Evolutionary conservation across 2,329 filamentous ascomycete species (phyloP).

Genomic region (Saccharata proteae): DNA sequence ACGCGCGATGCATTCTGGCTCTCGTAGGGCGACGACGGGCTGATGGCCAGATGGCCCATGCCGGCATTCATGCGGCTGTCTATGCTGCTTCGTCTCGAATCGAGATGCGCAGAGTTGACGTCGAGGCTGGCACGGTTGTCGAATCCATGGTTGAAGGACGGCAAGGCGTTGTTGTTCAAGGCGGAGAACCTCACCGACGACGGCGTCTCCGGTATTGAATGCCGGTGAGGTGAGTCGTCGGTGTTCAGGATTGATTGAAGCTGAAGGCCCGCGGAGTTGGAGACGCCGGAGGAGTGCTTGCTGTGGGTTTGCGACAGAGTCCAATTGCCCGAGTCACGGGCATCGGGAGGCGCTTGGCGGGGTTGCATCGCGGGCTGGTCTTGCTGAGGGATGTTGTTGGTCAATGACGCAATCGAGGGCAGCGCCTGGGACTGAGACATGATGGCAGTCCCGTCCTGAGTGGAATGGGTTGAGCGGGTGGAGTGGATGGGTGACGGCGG

Average conservation of each 20-base stretch:
- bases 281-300: slow-evolving; percentile 32
- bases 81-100: slow-evolving; percentile 63
- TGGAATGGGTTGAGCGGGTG: slow-evolving; percentile 10
- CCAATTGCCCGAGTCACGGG: slow-evolving; percentile 48
- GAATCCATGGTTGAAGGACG: slow-evolving; percentile 45
- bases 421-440: slow-evolving; percentile 24
- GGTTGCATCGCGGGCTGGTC: slow-evolving; percentile 22
- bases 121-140: slow-evolving; percentile 39
- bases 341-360: slow-evolving; percentile 24
- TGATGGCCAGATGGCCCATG: slow-evolving; percentile 57
- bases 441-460: no score
- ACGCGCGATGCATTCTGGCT: slow-evolving; percentile 66
- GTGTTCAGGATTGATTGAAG: slow-evolving; percentile 38
- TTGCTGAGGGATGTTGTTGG: slow-evolving; percentile 17
- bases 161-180: slow-evolving; percentile 30
- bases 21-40: slow-evolving; percentile 57
- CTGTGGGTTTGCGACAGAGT: slow-evolving; percentile 47
- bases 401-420: slow-evolving; percentile 26
- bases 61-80: slow-evolving; percentile 66
- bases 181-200: slow-evolving; percentile 25
- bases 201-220: slow-evolving; percentile 31
- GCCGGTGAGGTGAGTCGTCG: slow-evolving; percentile 36
- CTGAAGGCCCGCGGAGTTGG: slow-evolving; percentile 35
- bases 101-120: slow-evolving; percentile 32
- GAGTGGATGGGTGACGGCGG: slow-evolving; percentile 19